phyloP scores from a whole-genome alignment of 2,329 filamentous ascomycete genomes.

The Cladosporium austrohemisphaericum region DNA sequence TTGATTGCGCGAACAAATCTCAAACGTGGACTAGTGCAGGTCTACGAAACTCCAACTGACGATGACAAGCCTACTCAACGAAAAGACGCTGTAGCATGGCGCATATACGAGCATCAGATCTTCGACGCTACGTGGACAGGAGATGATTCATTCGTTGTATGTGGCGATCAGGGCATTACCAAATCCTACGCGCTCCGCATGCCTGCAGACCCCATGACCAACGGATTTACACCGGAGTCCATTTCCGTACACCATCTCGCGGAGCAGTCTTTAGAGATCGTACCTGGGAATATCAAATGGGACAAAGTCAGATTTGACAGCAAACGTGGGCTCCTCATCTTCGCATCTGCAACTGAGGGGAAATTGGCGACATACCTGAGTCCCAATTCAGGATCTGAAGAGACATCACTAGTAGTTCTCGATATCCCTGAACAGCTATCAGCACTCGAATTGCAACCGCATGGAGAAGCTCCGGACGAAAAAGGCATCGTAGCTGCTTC shows the following conservation, averaged over 20 bases:
- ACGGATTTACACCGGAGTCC: constrained; percentile 11
- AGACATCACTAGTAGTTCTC: background rate
- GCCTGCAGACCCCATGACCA: background rate
- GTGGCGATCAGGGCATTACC: constrained; percentile 34
- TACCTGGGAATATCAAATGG: constrained; percentile 2
- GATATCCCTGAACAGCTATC: constrained; percentile 6
- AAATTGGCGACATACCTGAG: constrained; percentile 6
- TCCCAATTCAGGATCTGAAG: constrained; percentile 6
- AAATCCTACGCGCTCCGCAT: background rate
- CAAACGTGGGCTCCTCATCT: background rate
- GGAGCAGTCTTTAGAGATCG: constrained; percentile 8
- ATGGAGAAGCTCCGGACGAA: background rate
- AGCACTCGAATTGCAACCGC: constrained; percentile 6
- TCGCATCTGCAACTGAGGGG: constrained; percentile 4
- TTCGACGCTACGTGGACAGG: constrained; percentile 44
- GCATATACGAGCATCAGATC: constrained; percentile 39
- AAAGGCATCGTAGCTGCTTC: constrained; percentile 4
- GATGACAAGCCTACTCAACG: constrained; percentile 6
- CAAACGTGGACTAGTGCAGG: constrained; percentile 30
- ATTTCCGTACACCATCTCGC: constrained; percentile 10
- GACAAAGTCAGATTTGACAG: constrained; percentile 9
- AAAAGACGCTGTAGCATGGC: constrained; percentile 39
- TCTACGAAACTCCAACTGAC: constrained; percentile 24
- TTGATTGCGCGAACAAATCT: constrained; percentile 29
- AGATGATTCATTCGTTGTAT: constrained; percentile 42